Conservation (phyloP, 2,329 filamentous ascomycete species). For the Aureobasidium uvarum region DNA sequence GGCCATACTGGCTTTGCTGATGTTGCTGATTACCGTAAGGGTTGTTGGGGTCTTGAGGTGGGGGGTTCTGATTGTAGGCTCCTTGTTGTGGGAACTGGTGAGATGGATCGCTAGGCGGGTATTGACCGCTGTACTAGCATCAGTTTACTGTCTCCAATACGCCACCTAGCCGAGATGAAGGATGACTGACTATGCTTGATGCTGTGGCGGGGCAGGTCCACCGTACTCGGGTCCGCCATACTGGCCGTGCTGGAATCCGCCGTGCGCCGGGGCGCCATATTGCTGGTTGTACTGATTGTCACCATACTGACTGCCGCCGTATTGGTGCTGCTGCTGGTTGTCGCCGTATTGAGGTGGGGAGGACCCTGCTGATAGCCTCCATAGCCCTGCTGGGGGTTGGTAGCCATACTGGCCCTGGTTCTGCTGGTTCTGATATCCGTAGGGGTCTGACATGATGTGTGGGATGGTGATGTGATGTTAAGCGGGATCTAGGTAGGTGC, state of each 20-base stretch:
- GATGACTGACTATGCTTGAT: slow-evolving; percentile 35
- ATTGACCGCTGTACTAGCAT: slow-evolving; percentile 32
- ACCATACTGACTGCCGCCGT: slow-evolving; percentile 33
- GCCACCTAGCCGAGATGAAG: slow-evolving; percentile 33
- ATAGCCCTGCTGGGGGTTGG: slow-evolving; percentile 26
- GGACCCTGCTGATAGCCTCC: slow-evolving; percentile 29
- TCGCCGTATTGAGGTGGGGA: slow-evolving; percentile 28
- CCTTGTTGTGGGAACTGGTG: slow-evolving; percentile 42
- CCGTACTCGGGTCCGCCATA: slow-evolving; percentile 34
- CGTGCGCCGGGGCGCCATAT: slow-evolving; percentile 45
- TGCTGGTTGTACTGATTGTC: slow-evolving; percentile 31
- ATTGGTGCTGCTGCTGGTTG: slow-evolving; percentile 27
- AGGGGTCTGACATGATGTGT: slow-evolving; percentile 53
- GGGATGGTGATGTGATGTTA: neutral
- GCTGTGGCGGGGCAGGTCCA: slow-evolving; percentile 38
- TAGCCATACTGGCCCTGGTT: slow-evolving; percentile 29
- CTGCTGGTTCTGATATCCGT: slow-evolving; percentile 44
- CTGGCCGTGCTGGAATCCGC: slow-evolving; percentile 52
- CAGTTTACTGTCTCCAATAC: slow-evolving; percentile 29
- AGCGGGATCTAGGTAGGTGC: neutral
- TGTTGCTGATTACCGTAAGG: slow-evolving; percentile 39
- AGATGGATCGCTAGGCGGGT: slow-evolving; percentile 30
- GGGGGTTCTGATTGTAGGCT: slow-evolving; percentile 42
- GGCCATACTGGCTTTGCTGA: slow-evolving; percentile 41
- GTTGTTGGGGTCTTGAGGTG: slow-evolving; percentile 38